These are phyloP conservation scores for Sanghuangporus weigelae DNA, from an alignment of 1,284 basidiomycete species.

Conservation along the genomic window DNA sequence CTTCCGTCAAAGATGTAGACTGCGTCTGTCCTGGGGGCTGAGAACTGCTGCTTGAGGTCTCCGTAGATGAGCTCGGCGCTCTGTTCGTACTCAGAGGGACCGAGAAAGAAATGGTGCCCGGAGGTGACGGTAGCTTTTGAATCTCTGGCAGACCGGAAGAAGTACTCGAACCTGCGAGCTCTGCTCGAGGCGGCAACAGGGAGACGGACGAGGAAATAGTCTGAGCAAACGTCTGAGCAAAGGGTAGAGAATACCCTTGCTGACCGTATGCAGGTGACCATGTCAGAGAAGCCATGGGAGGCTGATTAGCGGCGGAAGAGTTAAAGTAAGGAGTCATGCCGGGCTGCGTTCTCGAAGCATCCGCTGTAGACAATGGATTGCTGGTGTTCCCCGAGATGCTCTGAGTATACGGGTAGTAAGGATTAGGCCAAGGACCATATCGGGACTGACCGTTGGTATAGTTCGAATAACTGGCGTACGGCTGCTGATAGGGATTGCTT, in stretches of 20 bases:
- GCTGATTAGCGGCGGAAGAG: neutral
- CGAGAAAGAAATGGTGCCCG: neutral
- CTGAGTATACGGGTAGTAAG: neutral
- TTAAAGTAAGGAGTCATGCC: neutral
- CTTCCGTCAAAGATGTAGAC: neutral
- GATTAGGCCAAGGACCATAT: neutral
- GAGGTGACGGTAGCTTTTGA: neutral
- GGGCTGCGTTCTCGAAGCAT: neutral
- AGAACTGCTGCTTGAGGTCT: neutral
- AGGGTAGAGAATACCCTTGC: neutral
- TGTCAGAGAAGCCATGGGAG: neutral
- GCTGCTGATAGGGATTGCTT: neutral
- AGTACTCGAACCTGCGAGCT: neutral
- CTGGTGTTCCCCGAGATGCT: neutral
- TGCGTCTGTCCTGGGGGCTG: neutral
- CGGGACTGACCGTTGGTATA: neutral
- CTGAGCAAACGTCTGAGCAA: neutral
- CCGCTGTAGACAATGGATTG: neutral
- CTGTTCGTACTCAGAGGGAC: neutral
- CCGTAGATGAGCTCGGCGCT: neutral
- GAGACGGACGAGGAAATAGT: constrained; percentile 4
- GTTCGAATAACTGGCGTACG: neutral
- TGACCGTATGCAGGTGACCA: neutral
- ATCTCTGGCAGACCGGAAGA: neutral
- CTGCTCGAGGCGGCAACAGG: neutral